Evolutionary conservation across 352 stramenopile species (phyloP), one percentile per base, ranked within the genome.

Genomic region (Pythium coloratum): DNA sequence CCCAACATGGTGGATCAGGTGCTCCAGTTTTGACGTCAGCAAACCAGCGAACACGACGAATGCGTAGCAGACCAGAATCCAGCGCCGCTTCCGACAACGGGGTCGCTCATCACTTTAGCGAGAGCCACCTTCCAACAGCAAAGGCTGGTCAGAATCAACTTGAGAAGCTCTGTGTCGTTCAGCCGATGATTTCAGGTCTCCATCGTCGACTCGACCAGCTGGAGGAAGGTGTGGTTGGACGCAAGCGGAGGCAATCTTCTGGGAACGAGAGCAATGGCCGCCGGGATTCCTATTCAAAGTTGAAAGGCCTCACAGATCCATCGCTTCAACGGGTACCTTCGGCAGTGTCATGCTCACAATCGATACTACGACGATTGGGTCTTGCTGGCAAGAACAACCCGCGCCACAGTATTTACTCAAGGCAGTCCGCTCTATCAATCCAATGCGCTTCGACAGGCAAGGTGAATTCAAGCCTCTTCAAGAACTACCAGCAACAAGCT

Each of bases 131-230:
- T 24, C 14, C 13, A 49, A 16, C 13, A 24, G 18, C 40, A 24
- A 49, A 5, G 18, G 26, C 47, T 33, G 26, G 2, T 42, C 32
- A 30, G 13, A 20, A 13, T 6, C 51, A 30, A 28, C 51, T 58
- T 2, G 51, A 58, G 3, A 58, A 40, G 51, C 51, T 74, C 14
- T 51, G 36, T 18, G 64, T 74, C 33, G 58, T 60, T 28, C 68
- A 62, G 63, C 68, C 53, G 4, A 24, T 59, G 18, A 28, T 74
- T 1, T 53, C 38, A 16, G 50, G 62, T 10, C 33, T 40, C 5
- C 20, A 8, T 28, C 3, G 4, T 42, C 12, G 28, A 8, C 8
- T 5, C 9, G 51, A 24, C 8, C 14, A 24, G 40, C 1, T 24
- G 40, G 40, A 49, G 40, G 14, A 49, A 49, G 8, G 16, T 3